Base-by-base conservation (phyloP, 768 basidiomycete genomes). In the Flagelloscypha sp. region DNA sequence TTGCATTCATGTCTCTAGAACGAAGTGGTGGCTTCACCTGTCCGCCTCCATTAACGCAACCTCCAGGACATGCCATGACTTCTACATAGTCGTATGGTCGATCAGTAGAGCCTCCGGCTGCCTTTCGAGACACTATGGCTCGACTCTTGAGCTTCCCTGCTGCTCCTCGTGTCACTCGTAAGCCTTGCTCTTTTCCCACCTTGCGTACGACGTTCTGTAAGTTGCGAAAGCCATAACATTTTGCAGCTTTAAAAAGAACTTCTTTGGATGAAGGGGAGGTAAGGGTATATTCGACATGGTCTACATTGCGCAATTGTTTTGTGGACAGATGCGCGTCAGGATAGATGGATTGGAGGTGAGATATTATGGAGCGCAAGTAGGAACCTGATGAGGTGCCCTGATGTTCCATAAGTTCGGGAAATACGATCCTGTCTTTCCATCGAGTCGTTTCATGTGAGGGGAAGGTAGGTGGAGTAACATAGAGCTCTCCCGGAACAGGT, bases 31-130 rank as follows among this genome's bases (percentile, higher is more conserved):
- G 63, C 50, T 69, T 70, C 36, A 83, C 56, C 63, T 98, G 95
- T 5, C 95, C 95, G 15, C 94, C 95, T 6, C 95, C 95, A 54
- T 97, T 97, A 27, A 95, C 88, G 56, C 95, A 98, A 12, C 95
- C 95, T 0, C 84, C 80, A 0, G 95, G 95, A 63, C 95, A 99
- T 22, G 95, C 95, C 95, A 99, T 98, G 43, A 99, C 90, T 53
- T 95, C 92, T 25, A 94, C 80, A 56, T 90, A 95, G 61, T 94
- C 89, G 54, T 88, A 88, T 27, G 68, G 63, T 41, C 55, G 61
- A 35, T 70, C 67, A 25, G 50, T 51, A 8, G 56, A 61, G 29
- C 47, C 52, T 15, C 27, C 24, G 23, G 22, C 13, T 29, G 30
- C 24, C 48, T 40, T 24, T 37, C 30, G 20, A 20, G 34, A 33